Conservation (phyloP, 345 rosid species). For the Arabidopsis thaliana region DNA sequence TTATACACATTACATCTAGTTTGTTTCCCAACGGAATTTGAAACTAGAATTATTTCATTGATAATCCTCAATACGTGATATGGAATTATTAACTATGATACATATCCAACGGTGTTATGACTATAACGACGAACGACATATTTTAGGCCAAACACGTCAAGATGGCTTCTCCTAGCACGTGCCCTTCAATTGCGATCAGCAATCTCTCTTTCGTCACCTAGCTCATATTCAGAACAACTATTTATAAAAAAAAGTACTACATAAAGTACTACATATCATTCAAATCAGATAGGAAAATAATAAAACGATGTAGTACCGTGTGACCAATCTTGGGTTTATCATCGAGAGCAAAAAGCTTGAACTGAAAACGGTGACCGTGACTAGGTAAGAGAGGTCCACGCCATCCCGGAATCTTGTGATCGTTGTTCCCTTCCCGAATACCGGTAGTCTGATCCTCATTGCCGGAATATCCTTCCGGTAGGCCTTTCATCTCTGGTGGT, state of each 20-base stretch:
- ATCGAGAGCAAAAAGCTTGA: constrained; percentile 77
- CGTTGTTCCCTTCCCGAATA: constrained; percentile 76
- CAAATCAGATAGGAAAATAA: background rate
- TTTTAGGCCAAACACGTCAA: constrained; percentile 54
- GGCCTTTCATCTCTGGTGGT: constrained; percentile 64
- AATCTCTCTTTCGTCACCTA: constrained; percentile 83
- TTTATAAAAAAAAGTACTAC: background rate
- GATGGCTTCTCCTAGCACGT: constrained; percentile 68
- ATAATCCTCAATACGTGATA: no score
- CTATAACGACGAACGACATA: background rate
- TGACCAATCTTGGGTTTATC: constrained; percentile 58
- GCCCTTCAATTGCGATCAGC: constrained; percentile 70
- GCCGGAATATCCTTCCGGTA: constrained; percentile 76
- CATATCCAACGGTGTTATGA: background rate
- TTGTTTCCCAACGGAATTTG: no score
- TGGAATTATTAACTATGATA: no score
- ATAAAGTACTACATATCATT: background rate
- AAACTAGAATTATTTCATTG: no score
- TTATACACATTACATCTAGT: no score
- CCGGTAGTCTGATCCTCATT: constrained; percentile 55
- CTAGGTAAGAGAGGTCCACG: constrained; percentile 63
- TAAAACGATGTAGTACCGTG: constrained; percentile 50
- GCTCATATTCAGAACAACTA: background rate
- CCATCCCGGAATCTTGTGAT: constrained; percentile 80
- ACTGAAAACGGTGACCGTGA: constrained; percentile 69